phyloP scores from a whole-genome alignment of 768 basidiomycete species.

The Pleurotus citrinopileatus region DNA sequence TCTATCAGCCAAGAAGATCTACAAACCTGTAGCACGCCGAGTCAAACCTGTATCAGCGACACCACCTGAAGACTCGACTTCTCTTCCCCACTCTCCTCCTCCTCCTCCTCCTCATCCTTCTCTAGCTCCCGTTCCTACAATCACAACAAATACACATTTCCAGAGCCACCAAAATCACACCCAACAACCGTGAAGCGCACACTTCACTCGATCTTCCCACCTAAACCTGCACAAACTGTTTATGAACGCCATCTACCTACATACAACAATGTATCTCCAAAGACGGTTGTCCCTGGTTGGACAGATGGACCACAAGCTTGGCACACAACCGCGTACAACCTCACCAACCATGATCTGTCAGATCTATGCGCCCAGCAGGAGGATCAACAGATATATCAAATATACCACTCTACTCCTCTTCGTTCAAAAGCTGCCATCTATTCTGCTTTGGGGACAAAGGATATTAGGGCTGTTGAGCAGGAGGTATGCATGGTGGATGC shows the following conservation, averaged over 20 bases:
- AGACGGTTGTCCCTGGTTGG: conserved; percentile 76
- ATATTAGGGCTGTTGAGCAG: conserved; percentile 16
- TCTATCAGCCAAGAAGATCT: no score
- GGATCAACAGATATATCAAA: conserved; percentile 33
- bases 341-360: conserved; percentile 34
- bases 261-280: no score
- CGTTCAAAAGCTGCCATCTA: conserved; percentile 47
- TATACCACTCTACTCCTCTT: conserved; percentile 54
- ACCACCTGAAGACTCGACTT: conserved; percentile 31
- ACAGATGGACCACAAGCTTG: conserved; percentile 64
- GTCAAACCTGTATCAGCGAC: conserved; percentile 15
- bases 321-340: conserved; percentile 61
- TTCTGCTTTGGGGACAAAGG: conserved; percentile 38
- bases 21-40: no score
- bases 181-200: conserved; percentile 48
- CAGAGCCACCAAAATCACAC: conserved; percentile 1
- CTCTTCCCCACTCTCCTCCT: conserved; percentile 31
- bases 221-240: no score
- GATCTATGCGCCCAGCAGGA: conserved; percentile 16
- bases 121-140: conserved; percentile 19
- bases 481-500: conserved; percentile 11
- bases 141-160: conserved; percentile 13
- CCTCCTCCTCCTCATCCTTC: conserved; percentile 16
- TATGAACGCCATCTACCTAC: no score
- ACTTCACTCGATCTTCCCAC: conserved; percentile 44